Base-by-base conservation (phyloP, 495 filamentous ascomycete species). In the Aspergillus homomorphus region DNA sequence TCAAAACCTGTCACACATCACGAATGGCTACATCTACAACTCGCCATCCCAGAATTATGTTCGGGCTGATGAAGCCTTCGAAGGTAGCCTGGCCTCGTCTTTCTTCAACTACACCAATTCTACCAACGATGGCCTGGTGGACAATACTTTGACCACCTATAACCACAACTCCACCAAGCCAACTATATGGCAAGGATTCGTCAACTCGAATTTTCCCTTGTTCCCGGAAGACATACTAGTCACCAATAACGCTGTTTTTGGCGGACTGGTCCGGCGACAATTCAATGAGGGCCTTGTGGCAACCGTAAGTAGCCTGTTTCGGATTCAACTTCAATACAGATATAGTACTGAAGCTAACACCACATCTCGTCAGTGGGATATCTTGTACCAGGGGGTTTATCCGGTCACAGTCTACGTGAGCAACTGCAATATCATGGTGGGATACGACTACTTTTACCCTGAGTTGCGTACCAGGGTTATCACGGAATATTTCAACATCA, bases 71-170 rank as follows among this genome's bases (percentile, higher is more conserved):
- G 66, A 72, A 45, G 63, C 69, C 41, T 69, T 59, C 54, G 51
- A 66, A 6, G 62, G 64, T 23, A 64, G 18, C 18, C 55, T 70
- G 21, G 69, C 62, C 18, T 54, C 66, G 6, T 72, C 68, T 18
- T 54, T 66, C 22, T 70, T 72, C 60, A 62, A 70, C 55, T 72
- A 70, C 26, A 54, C 62, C 15, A 69, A 72, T n/a, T 51, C 59
- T 19, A 67, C 62, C 12, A 41, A 62, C 4, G 62, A 67, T 24
- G 69, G 69, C 2, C 45, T 69, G 21, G 68, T 70, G 22, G 59
- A 69, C 19, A 70, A 69, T 56, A 65, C 45, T n/a, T 7, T 70
- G 59, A 62, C 62, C 50, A 54, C 62, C 18, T 62, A 49, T 44
- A 44, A 38, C 18, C 42, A 57, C 20, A 41, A 56, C 14, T 21